A percentile compares a stretch with the other conserved stretches of the same genome.
Evolutionary conservation across 345 rosid species (phyloP).

Genomic region (Salix caprea): DNA sequence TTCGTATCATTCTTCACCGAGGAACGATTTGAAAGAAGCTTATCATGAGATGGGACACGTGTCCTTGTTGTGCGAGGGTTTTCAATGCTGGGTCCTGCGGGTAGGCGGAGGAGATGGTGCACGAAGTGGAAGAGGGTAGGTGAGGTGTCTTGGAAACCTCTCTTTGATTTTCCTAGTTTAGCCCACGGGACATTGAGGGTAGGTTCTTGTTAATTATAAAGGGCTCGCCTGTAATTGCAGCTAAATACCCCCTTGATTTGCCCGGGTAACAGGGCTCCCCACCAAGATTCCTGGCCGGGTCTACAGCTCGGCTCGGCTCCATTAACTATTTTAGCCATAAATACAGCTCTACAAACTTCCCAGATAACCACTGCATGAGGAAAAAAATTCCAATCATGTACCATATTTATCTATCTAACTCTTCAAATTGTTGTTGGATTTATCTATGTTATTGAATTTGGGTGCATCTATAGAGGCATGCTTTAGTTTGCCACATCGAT

Average conservation of each 20-base stretch:
- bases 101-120: not conserved
- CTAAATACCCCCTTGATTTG: not conserved
- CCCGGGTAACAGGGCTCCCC: not conserved
- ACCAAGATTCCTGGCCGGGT: not conserved
- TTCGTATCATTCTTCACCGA: not conserved
- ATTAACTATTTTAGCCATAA: not conserved
- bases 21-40: not conserved
- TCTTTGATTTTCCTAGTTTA: not conserved
- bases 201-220: not conserved
- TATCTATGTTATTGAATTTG: too few species aligned
- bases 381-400: too few species aligned
- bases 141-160: not conserved
- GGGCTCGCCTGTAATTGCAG: slow-evolving; percentile 4
- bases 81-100: not conserved
- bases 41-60: not conserved
- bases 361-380: not conserved
- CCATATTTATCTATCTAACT: too few species aligned
- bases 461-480: too few species aligned
- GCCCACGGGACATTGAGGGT: not conserved
- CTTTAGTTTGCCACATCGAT: too few species aligned
- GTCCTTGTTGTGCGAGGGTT: not conserved
- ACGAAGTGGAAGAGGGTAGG: slow-evolving; percentile 11
- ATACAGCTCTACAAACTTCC: not conserved
- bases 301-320: not conserved
- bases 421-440: too few species aligned